Conservation (phyloP, 768 basidiomycete species). For the Mycena metata region DNA sequence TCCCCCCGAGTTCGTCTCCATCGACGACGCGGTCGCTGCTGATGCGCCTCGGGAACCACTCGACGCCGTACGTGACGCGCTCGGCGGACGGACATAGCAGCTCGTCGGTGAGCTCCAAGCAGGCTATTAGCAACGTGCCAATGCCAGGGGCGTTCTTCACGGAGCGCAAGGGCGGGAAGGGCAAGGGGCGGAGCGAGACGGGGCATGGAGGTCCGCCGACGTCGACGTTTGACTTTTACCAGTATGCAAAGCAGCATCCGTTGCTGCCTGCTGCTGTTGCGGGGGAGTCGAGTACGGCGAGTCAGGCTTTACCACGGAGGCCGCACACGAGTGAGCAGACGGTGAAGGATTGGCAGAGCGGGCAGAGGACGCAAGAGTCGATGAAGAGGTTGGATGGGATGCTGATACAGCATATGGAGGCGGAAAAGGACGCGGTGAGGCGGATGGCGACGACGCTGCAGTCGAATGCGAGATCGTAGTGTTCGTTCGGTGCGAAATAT, state of each 20-base stretch:
- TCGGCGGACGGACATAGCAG: constrained; percentile 50
- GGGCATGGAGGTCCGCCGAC: constrained; percentile 50
- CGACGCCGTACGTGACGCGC: constrained; percentile 72
- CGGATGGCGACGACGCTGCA: constrained; percentile 70
- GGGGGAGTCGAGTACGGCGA: constrained; percentile 25
- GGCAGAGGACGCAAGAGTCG: constrained; percentile 67
- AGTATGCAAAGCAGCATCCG: constrained; percentile 60
- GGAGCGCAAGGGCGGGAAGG: constrained; percentile 49
- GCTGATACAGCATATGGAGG: constrained; percentile 85
- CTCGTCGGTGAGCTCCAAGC: constrained; percentile 51
- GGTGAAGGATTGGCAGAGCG: constrained; percentile 50
- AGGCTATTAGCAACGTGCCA: constrained; percentile 69
- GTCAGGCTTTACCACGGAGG: constrained; percentile 27
- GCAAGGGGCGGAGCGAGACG: constrained; percentile 52
- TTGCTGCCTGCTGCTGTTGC: constrained; percentile 30
- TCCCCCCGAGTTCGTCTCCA: constrained; percentile 42
- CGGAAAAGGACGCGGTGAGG: constrained; percentile 84
- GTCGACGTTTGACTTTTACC: constrained; percentile 61
- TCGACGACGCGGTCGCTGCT: constrained; percentile 55
- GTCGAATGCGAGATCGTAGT: constrained; percentile 32
- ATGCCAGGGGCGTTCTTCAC: constrained; percentile 60
- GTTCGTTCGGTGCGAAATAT: background rate
- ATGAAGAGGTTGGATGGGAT: constrained; percentile 81
- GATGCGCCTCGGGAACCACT: constrained; percentile 78
- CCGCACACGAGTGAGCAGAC: constrained; percentile 48